phyloP scores from a whole-genome alignment of 176 grass and related monocot species.

The Musa itinerans region DNA sequence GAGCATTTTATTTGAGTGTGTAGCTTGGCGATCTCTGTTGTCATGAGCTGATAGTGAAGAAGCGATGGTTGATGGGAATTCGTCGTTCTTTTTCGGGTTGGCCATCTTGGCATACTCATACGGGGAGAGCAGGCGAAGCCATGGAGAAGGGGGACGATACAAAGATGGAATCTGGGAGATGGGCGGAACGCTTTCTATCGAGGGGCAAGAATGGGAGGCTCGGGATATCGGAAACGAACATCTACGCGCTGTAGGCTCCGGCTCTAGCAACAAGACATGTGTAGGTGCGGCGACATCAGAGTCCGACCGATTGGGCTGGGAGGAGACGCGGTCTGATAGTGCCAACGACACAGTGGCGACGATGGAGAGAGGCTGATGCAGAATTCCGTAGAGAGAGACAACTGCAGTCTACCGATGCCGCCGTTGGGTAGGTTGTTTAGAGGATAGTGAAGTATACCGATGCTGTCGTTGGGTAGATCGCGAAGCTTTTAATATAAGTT shows the following conservation, averaged over 20 bases:
- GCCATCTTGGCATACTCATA: slow-evolving; percentile 62
- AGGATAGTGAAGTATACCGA: too few species aligned
- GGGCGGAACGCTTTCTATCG: neutral
- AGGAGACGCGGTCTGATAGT: slow-evolving; percentile 41
- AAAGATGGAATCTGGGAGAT: neutral
- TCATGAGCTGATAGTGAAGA: slow-evolving; percentile 28
- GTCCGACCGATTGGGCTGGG: slow-evolving; percentile 23
- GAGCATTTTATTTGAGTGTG: too few species aligned
- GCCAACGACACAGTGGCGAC: slow-evolving; percentile 54
- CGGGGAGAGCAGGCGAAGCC: slow-evolving; percentile 33
- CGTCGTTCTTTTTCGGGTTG: slow-evolving; percentile 14
- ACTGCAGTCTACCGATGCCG: too few species aligned
- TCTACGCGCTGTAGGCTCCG: too few species aligned
- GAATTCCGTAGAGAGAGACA: neutral
- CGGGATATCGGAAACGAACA: slow-evolving; percentile 10
- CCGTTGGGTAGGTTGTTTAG: too few species aligned
- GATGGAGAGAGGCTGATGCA: slow-evolving; percentile 65
- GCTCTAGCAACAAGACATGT: neutral
- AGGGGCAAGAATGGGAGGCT: slow-evolving; percentile 13
- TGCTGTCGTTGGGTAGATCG: too few species aligned
- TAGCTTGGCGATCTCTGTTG: too few species aligned
- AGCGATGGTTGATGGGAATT: slow-evolving; percentile 8
- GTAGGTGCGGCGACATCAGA: neutral
- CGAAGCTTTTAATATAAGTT: too few species aligned
- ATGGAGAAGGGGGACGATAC: slow-evolving; percentile 17